phyloP scores from a whole-genome alignment of 2,329 filamentous ascomycete species.

The Rutstroemia sydowiana region DNA sequence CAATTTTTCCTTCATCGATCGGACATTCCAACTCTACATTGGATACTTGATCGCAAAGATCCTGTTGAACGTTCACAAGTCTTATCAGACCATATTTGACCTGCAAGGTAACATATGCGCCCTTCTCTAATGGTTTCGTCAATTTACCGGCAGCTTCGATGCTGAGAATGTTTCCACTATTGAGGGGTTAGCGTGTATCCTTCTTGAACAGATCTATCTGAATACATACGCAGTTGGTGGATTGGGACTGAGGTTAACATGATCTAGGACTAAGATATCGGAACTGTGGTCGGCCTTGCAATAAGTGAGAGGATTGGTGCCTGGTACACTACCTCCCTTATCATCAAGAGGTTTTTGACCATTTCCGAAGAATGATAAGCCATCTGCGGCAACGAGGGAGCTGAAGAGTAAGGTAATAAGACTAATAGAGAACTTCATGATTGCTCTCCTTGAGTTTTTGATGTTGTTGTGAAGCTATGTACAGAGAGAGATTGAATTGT shows the following conservation, averaged over 20 bases:
- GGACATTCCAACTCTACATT: conserved; percentile 89
- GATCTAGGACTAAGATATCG: conserved; percentile 69
- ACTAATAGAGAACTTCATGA: conserved; percentile 28
- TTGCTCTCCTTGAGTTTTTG: conserved; percentile 8
- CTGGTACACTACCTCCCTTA: conserved; percentile 39
- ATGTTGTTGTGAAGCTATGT: conserved; percentile 5
- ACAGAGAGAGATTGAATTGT: conserved; percentile 6
- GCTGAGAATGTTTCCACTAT: conserved; percentile 66
- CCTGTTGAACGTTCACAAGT: conserved; percentile 70
- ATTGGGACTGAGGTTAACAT: conserved; percentile 77
- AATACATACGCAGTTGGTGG: conserved; percentile 72
- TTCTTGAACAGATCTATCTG: neutral
- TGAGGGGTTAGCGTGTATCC: conserved; percentile 18
- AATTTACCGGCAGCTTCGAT: conserved; percentile 78
- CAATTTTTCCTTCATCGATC: conserved; percentile 68
- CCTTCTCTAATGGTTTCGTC: conserved; percentile 62
- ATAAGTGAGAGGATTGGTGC: conserved; percentile 77
- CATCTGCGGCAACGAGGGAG: conserved; percentile 33
- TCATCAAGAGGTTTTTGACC: conserved; percentile 41
- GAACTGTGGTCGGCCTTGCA: conserved; percentile 58
- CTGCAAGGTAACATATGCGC: conserved; percentile 71
- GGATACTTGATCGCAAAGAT: conserved; percentile 82
- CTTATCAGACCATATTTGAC: conserved; percentile 95
- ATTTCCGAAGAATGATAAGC: conserved; percentile 39
- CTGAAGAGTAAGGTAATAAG: conserved; percentile 24